A percentile compares a stretch with the other conserved stretches of the same genome.
These are phyloP conservation scores for Globisporangium nodosum DNA, from an alignment of 352 stramenopile genomes.

Conservation along the genomic window DNA sequence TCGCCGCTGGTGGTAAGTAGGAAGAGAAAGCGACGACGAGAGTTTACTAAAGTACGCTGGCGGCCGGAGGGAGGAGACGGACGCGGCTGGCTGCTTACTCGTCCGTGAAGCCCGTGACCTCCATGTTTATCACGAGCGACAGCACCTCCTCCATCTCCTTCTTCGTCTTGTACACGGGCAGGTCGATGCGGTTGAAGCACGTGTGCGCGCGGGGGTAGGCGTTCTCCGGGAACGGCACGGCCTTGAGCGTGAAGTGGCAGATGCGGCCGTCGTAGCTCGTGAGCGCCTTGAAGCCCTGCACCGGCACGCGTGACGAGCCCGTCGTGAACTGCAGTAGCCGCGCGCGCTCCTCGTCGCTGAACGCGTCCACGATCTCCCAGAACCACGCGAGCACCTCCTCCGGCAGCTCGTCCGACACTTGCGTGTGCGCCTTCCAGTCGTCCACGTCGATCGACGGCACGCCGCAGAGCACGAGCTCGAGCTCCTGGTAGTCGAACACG, in stretches of 20 bases:
- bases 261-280: conserved; percentile 57
- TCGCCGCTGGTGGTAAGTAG: too few relatives aligned
- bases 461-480: conserved; percentile 77
- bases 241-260: conserved; percentile 35
- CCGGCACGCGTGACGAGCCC: conserved; percentile 45
- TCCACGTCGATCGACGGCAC: conserved; percentile 78
- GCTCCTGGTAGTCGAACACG: conserved; percentile 81
- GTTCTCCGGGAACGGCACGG: conserved; percentile 49
- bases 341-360: conserved; percentile 50
- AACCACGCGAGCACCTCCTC: conserved; percentile 75
- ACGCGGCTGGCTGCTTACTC: too few relatives aligned
- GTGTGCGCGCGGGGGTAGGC: conserved; percentile 67
- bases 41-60: too few relatives aligned
- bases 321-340: conserved; percentile 54
- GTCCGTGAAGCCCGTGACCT: conserved; percentile 88
- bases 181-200: conserved; percentile 81
- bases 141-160: conserved; percentile 91
- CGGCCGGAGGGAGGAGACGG: too few relatives aligned
- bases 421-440: conserved; percentile 80
- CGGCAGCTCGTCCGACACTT: conserved; percentile 83
- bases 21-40: too few relatives aligned
- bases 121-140: conserved; percentile 93
- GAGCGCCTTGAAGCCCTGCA: conserved; percentile 61
- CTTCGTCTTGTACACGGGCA: conserved; percentile 89
- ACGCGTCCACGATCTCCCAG: conserved; percentile 50